These are phyloP conservation scores for Nicotiana paniculata DNA, from an alignment of 257 asterid genomes.

Conservation along the genomic window DNA sequence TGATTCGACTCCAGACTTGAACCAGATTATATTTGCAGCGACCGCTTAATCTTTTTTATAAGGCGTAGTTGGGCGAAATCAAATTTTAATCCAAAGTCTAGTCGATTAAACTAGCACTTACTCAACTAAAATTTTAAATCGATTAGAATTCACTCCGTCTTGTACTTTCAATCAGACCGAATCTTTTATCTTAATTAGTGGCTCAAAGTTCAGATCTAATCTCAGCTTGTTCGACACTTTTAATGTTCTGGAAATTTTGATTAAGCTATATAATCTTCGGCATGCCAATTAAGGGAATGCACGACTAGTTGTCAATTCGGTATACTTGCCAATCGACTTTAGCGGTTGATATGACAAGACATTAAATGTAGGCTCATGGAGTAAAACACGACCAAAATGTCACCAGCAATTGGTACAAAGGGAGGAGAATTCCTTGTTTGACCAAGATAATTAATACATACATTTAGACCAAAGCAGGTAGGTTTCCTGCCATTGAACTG, in stretches of 20 bases:
- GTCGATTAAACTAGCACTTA: no score
- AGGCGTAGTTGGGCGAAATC: no score
- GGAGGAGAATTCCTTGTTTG: background rate
- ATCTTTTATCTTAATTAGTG: no score
- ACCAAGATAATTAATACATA: background rate
- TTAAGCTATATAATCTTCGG: background rate
- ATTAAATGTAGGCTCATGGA: background rate
- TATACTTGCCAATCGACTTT: slow-evolving; percentile 9
- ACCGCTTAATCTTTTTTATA: no score
- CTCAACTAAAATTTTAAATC: no score
- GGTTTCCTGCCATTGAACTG: background rate
- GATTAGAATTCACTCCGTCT: no score
- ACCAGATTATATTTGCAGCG: no score
- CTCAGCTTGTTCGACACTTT: no score
- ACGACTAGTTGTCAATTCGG: slow-evolving; percentile 3
- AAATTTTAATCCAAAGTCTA: no score
- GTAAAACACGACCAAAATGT: slow-evolving; percentile 4
- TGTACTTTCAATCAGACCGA: no score
- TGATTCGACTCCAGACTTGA: no score
- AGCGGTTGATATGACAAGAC: background rate
- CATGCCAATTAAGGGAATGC: background rate
- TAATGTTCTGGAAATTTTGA: background rate
- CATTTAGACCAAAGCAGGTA: background rate
- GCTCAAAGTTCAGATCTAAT: no score
- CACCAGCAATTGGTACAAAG: slow-evolving; percentile 5